Evolutionary conservation across 225 moss, liverwort and hornwort species (phyloP).

Genomic region (Bryum argenteum): DNA sequence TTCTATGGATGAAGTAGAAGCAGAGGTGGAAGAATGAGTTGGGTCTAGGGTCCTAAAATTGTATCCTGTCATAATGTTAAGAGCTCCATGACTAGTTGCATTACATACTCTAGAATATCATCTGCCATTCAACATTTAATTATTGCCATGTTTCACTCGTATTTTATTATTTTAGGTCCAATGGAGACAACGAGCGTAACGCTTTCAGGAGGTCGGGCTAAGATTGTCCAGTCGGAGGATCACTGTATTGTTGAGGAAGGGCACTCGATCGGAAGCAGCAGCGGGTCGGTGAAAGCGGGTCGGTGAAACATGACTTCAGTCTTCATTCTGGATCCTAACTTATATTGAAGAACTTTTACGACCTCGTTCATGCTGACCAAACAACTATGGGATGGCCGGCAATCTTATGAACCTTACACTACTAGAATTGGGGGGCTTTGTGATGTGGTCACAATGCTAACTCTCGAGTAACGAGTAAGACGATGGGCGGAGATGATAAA

Average conservation of each 20-base stretch:
- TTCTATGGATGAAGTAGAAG: no score
- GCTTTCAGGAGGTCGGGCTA: conserved; percentile 57
- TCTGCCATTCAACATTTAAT: no score
- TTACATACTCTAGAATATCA: no score
- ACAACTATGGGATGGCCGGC: neutral
- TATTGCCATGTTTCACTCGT: no score
- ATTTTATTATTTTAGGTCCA: no score
- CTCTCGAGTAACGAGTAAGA: no score
- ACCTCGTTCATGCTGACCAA: conserved; percentile 15
- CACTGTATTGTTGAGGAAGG: conserved; percentile 10
- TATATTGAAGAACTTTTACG: neutral
- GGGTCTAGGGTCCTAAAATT: no score
- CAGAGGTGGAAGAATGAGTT: no score
- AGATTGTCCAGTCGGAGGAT: conserved; percentile 10
- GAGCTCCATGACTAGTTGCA: no score
- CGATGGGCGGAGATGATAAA: no score
- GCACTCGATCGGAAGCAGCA: conserved; percentile 16
- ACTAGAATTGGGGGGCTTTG: conserved; percentile 9
- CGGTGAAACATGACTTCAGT: conserved; percentile 23
- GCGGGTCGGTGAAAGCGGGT: conserved; percentile 29
- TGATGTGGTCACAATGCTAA: no score
- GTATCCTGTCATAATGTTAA: no score
- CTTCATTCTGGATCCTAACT: conserved; percentile 12
- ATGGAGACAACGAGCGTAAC: conserved; percentile 53
- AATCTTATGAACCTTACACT: neutral